Evolutionary conservation across 106 monocot species (phyloP), one percentile per base, ranked within the genome.

Genomic region (Dendrobium nobile): DNA sequence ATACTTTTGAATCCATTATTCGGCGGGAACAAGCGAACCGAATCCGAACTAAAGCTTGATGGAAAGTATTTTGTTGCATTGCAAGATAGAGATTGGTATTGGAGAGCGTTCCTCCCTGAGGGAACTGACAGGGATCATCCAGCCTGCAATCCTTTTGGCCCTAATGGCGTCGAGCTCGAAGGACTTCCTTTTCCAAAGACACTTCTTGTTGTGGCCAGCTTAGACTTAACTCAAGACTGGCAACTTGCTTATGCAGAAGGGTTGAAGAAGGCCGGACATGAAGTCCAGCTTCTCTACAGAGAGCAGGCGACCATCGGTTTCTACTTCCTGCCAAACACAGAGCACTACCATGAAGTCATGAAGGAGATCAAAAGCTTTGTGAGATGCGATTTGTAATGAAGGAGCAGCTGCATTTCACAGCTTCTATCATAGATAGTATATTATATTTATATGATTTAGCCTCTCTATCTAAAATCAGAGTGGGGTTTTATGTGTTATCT

Each of bases 61-160:
- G 95, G 95, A 4, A 92, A 91, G 83, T 95, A 95, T 86, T 95
- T 95, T 54, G 95, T 95, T 19, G 89, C 92, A 0, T 40, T 95
- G 17, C 95, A 91, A 78, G 95, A 95, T 78, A 44, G 95, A 56
- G 92, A 95, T 80, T 95, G 95, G 95, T 95, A 95, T 72, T 95
- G 95, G 95, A 89, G 89, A 74, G 95, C 95, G 5, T 95, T 88
- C 81, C 87, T 95, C 17, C 95, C 95, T 15, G 95, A 95, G 75
- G 92, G 80, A 2, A 87, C 95, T 0, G 92, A 95, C 64, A 31
- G 95, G 15, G 90, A 95, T 78, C 95, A 95, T 75, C 87, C 92
- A 1, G 92, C 92, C 9, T 92, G 95, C 82, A 95, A 92, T 72
- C 90, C 92, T 1, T 91, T 95, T 28, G 92, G 95, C 2, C 92